These are phyloP conservation scores for Dothideomycetidae sp. DNA, from an alignment of 2,329 filamentous ascomycete genomes.

Conservation along the genomic window DNA sequence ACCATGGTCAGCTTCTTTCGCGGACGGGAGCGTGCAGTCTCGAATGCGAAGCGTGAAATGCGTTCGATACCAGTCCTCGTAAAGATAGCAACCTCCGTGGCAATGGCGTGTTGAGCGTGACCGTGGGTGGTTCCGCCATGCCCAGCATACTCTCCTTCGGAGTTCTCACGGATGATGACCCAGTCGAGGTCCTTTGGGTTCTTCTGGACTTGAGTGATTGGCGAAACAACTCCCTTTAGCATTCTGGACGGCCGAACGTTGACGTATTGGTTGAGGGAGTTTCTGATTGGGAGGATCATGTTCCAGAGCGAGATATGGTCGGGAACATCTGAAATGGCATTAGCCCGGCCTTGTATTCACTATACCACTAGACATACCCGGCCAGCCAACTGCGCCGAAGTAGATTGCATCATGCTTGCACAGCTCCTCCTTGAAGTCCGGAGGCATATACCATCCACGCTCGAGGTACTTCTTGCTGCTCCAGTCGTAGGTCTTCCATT, in stretches of 20 bases:
- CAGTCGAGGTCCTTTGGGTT: conserved; percentile 29
- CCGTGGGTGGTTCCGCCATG: conserved; percentile 32
- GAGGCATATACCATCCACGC: conserved; percentile 39
- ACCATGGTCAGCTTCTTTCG: conserved; percentile 36
- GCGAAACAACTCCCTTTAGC: conserved; percentile 28
- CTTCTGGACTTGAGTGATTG: conserved; percentile 24
- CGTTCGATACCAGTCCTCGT: conserved; percentile 31
- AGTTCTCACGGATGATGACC: conserved; percentile 36
- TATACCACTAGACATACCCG: conserved; percentile 24
- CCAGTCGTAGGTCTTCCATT: conserved; percentile 40
- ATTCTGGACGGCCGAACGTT: conserved; percentile 45
- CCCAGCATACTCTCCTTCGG: conserved; percentile 35
- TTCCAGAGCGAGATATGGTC: conserved; percentile 56
- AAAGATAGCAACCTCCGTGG: conserved; percentile 35
- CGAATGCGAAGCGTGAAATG: conserved; percentile 36
- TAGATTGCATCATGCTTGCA: conserved; percentile 41
- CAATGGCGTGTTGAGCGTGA: conserved; percentile 26
- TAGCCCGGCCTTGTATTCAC: neutral
- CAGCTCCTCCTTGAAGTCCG: conserved; percentile 36
- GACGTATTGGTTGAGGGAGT: conserved; percentile 53
- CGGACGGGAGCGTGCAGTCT: conserved; percentile 29
- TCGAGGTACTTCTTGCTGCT: conserved; percentile 35
- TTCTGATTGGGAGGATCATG: conserved; percentile 51
- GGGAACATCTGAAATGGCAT: conserved; percentile 39
- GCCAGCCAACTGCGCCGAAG: conserved; percentile 46